Conservation (phyloP, 805 yeast species). For the Schwanniomyces vanrijiae region DNA sequence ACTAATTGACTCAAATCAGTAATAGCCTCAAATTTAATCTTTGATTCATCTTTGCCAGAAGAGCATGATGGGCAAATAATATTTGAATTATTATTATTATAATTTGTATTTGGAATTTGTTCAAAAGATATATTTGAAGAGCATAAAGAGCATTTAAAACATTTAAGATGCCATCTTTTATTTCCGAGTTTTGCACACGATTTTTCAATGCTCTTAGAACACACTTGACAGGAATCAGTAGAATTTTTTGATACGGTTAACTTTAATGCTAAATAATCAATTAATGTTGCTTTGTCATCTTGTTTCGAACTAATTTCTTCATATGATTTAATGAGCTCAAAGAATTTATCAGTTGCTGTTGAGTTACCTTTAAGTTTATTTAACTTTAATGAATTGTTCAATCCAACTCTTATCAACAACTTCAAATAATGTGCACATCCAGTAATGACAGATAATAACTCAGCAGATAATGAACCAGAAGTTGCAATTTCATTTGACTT, state of each 20-base stretch:
- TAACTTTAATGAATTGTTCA: constrained; percentile 70
- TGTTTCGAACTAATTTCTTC: constrained; percentile 10
- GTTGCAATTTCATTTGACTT: constrained; percentile 46
- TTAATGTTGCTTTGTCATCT: background rate
- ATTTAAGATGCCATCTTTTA: constrained; percentile 78
- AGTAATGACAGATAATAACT: constrained; percentile 76
- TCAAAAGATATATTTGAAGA: constrained; percentile 26
- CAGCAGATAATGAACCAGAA: constrained; percentile 55
- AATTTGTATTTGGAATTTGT: constrained; percentile 48
- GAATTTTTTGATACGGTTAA: constrained; percentile 56
- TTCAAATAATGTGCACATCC: constrained; percentile 92
- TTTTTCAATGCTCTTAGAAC: constrained; percentile 80
- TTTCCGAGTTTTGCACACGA: constrained; percentile 64
- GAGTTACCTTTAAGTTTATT: constrained; percentile 60
- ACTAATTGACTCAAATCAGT: constrained; percentile 72
- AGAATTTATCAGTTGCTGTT: constrained; percentile 60
- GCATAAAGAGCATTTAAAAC: constrained; percentile 70
- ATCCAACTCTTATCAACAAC: constrained; percentile 75
- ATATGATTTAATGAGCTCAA: constrained; percentile 29
- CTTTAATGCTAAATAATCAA: background rate
- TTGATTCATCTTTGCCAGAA: constrained; percentile 44
- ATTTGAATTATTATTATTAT: constrained; percentile 29
- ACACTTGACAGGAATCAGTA: constrained; percentile 73
- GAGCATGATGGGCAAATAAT: constrained; percentile 69
- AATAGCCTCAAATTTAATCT: constrained; percentile 58